Percentiles rank a stretch among this genome's conserved stretches.
Conservation (phyloP, 139 green algal genomes). For the Chlorella vulgaris region DNA sequence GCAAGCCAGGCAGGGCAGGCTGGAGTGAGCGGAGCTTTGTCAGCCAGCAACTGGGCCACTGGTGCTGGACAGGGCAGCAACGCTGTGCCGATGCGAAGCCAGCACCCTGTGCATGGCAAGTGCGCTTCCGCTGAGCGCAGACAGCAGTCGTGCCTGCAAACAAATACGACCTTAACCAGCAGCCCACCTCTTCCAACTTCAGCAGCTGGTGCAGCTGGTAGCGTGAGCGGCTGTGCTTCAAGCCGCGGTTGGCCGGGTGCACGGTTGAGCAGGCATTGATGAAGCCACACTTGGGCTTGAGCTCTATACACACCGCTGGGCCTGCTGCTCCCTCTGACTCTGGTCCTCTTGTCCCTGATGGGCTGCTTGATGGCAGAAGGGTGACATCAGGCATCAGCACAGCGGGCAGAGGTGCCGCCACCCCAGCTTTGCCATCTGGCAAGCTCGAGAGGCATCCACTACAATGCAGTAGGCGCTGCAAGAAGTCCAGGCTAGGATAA, state of each 20-base stretch:
- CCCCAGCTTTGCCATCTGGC: background rate
- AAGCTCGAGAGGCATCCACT: background rate
- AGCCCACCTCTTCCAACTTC: constrained; percentile 65
- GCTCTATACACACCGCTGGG: constrained; percentile 59
- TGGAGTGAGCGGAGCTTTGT: no score
- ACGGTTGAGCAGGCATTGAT: constrained; percentile 30
- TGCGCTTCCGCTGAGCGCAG: no score
- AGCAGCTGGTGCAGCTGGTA: constrained; percentile 71
- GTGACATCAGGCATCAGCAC: constrained; percentile 42
- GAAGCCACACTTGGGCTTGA: constrained; percentile 80
- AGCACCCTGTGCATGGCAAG: no score
- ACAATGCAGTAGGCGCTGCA: background rate
- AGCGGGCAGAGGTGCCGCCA: background rate
- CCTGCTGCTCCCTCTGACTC: no score
- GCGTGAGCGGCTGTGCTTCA: constrained; percentile 54
- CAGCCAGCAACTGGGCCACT: no score
- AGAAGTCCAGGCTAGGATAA: background rate
- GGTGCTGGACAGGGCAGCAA: no score
- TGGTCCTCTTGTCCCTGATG: background rate
- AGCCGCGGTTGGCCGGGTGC: background rate
- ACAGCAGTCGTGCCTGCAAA: no score
- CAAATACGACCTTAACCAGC: background rate
- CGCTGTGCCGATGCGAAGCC: no score
- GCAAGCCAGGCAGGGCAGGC: background rate
- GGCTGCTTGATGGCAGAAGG: background rate